Base-by-base conservation (phyloP, 371 early-diverging fungal genomes). In the Apophysomyces sp. region DNA sequence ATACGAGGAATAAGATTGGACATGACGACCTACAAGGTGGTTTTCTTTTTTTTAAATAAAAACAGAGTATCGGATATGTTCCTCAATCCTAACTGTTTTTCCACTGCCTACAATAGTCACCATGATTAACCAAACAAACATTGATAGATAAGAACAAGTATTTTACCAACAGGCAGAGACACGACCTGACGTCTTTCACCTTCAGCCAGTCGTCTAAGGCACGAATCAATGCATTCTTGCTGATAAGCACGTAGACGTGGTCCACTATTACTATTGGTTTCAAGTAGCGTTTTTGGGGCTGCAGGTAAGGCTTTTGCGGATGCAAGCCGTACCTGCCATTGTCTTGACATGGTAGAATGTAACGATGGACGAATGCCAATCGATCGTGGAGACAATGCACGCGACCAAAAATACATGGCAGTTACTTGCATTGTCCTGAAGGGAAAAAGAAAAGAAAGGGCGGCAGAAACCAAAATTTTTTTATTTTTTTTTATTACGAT, bases 21-120 rank as follows among this genome's bases (percentile, higher is more conserved):
- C 73, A 95, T 96, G 24, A 95, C 85, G 26, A 90, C 86, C 91
- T 92, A 52, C n/a, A n/a, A n/a, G n/a, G n/a, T 27, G 11, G 52
- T 2, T 15, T 8, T n/a, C 4, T 9, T 32, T 39, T 7, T 24
- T 49, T 36, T 16, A 29, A 24, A 34, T 32, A 27, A 11, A 51
- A 40, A 3, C 21, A 26, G 16, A n/a, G 31, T 11, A 4, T 36
- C 26, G 37, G 6, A 9, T 31, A n/a, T 5, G 36, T 16, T 16
- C 21, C n/a, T n/a, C 9, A 16, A 37, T 36, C 31, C 36, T 60
- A 77, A 93, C 94, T 31, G 95, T 95, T 67, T 95, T 95, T 21
- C 95, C 95, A 64, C 89, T 91, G n/a, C 94, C 94, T 77, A 16
- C 26, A 18, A 3, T 31, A 7, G 37, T 15, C 49, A 59, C 13